Percentiles rank a stretch among this genome's conserved stretches.
These are phyloP conservation scores for Arbutus unedo DNA, from an alignment of 148 eudicot species.

Conservation along the genomic window DNA sequence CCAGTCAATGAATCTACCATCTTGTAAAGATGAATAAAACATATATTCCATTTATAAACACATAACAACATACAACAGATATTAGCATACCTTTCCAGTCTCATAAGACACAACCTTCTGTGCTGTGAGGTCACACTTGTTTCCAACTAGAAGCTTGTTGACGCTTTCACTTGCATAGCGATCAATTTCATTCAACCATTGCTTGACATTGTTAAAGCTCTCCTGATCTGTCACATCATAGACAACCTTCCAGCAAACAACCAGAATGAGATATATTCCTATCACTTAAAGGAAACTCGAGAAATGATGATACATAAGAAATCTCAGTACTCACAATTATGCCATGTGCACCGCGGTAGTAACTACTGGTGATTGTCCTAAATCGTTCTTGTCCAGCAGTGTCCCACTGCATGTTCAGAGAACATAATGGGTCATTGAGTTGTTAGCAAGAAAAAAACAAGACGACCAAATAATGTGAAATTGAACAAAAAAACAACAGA, in stretches of 20 bases:
- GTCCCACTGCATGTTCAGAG: constrained; percentile 52
- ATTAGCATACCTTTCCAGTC: constrained; percentile 39
- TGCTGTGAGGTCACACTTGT: constrained; percentile 49
- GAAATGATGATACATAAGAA: neutral
- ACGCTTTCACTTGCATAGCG: constrained; percentile 59
- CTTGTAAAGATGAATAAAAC: neutral
- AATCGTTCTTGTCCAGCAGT: constrained; percentile 87
- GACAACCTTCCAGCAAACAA: constrained; percentile 32
- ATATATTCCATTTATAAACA: neutral
- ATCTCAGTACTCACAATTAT: constrained; percentile 48
- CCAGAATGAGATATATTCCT: neutral
- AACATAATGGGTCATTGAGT: neutral
- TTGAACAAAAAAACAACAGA: neutral
- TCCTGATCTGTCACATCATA: constrained; percentile 54
- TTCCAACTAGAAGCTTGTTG: constrained; percentile 57
- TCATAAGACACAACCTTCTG: constrained; percentile 48
- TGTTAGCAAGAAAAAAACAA: neutral
- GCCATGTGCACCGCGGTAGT: constrained; percentile 81
- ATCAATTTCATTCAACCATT: constrained; percentile 59
- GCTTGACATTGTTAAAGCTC: constrained; percentile 57
- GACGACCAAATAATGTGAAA: neutral
- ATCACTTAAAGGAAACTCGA: neutral
- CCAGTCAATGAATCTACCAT: neutral
- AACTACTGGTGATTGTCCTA: constrained; percentile 77
- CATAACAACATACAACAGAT: neutral